A percentile compares a stretch with the other conserved stretches of the same genome.
Evolutionary conservation across 164 flowering plant species (phyloP).

Genomic region (Cinnamomum chago): DNA sequence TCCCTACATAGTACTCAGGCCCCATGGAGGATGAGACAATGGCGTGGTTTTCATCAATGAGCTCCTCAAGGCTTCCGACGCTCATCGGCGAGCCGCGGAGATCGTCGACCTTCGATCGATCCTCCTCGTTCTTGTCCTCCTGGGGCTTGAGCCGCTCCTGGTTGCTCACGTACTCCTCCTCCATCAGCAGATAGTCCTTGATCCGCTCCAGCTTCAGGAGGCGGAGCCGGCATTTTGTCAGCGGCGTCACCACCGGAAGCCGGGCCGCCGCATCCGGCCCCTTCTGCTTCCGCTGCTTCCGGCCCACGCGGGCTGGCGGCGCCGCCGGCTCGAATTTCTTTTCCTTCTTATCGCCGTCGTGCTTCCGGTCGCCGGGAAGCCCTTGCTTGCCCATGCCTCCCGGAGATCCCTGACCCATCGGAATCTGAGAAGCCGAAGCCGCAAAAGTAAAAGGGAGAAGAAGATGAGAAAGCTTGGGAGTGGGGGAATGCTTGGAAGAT

Average conservation of each 20-base stretch:
- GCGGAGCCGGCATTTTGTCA: constrained; percentile 34
- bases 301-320: constrained; percentile 40
- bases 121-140: constrained; percentile 42
- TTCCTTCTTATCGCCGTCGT: constrained; percentile 30
- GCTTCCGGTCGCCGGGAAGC: constrained; percentile 22
- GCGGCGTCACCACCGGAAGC: constrained; percentile 32
- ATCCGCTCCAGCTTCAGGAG: constrained; percentile 33
- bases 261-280: constrained; percentile 40
- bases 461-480: not conserved
- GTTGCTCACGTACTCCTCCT: constrained; percentile 33
- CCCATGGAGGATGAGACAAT: constrained; percentile 36
- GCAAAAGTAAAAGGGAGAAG: not conserved
- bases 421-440: not conserved
- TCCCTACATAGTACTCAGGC: constrained; percentile 34
- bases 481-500: not conserved
- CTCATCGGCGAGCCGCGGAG: constrained; percentile 37
- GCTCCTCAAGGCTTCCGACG: constrained; percentile 32
- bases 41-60: constrained; percentile 40
- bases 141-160: constrained; percentile 42
- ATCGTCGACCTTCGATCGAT: constrained; percentile 37
- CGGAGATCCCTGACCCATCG: constrained; percentile 33
- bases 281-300: constrained; percentile 37
- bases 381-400: constrained; percentile 29
- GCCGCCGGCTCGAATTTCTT: constrained; percentile 42
- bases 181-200: constrained; percentile 38